phyloP scores from a whole-genome alignment of 306 rosid genomes.

The Malus fusca region DNA sequence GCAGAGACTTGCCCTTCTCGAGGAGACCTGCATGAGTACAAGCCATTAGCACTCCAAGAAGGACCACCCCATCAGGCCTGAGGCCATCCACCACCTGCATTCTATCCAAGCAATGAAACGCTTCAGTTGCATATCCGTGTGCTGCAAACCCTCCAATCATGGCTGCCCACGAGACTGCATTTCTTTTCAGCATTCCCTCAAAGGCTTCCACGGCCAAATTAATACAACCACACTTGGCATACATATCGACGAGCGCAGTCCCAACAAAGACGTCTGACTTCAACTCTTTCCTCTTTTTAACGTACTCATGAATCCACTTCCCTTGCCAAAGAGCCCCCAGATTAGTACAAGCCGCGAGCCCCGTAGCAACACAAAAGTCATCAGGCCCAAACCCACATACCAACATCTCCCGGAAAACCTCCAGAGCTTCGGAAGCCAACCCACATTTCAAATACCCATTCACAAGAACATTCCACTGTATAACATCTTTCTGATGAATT shows the following conservation, averaged over 20 bases:
- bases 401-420: conserved; percentile 21
- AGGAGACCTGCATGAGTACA: conserved; percentile 34
- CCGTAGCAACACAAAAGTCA: conserved; percentile 30
- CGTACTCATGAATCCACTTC: conserved; percentile 34
- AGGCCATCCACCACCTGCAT: conserved; percentile 32
- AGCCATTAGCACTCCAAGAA: conserved; percentile 33
- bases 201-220: conserved; percentile 36
- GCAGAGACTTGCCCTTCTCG: conserved; percentile 24
- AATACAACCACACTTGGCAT: conserved; percentile 36
- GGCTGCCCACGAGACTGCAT: conserved; percentile 41
- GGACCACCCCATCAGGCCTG: conserved; percentile 35
- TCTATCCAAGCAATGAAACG: conserved; percentile 24
- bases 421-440: conserved; percentile 26
- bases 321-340: conserved; percentile 34
- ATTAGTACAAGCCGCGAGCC: conserved; percentile 29
- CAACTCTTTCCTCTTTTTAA: conserved; percentile 20
- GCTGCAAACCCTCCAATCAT: conserved; percentile 33
- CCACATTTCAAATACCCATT: conserved; percentile 24
- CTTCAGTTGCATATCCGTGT: conserved; percentile 23
- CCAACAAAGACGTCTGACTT: conserved; percentile 19
- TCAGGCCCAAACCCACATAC: conserved; percentile 20
- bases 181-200: conserved; percentile 27
- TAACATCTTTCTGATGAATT: conserved; percentile 26
- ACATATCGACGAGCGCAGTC: conserved; percentile 39
- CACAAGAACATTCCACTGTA: conserved; percentile 40